phyloP scores from a whole-genome alignment of 805 yeast genomes.

The Saturnispora bothae region DNA sequence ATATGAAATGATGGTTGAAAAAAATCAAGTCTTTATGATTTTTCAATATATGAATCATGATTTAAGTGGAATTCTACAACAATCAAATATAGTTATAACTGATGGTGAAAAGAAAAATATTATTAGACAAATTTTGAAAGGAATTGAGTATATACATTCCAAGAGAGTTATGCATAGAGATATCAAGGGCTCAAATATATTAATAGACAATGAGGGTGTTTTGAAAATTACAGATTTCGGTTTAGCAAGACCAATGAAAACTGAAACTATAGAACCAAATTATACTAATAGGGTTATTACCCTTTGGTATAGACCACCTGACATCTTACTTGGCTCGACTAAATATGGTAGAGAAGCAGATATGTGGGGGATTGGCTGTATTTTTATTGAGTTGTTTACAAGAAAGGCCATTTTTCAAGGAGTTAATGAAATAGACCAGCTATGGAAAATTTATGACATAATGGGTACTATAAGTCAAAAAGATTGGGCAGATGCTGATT shows the following conservation, averaged over 20 bases:
- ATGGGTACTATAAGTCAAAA: constrained; percentile 78
- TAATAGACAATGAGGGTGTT: constrained; percentile 51
- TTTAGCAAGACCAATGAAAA: constrained; percentile 65
- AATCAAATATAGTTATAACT: constrained; percentile 52
- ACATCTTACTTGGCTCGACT: constrained; percentile 80
- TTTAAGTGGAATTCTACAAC: constrained; percentile 75
- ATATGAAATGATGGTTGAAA: constrained; percentile 82
- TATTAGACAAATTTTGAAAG: constrained; percentile 55
- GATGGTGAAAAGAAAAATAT: constrained; percentile 59
- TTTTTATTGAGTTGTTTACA: constrained; percentile 71
- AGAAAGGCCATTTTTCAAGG: constrained; percentile 78
- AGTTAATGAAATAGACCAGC: constrained; percentile 75
- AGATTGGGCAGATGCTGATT: constrained; percentile 69
- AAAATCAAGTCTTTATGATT: constrained; percentile 69
- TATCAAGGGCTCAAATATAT: constrained; percentile 70
- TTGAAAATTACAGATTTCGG: constrained; percentile 78
- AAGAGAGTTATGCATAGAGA: constrained; percentile 69
- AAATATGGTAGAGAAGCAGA: constrained; percentile 86
- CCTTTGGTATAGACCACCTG: constrained; percentile 97
- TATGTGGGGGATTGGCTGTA: constrained; percentile 95
- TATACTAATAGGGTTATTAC: constrained; percentile 95
- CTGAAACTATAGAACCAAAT: constrained; percentile 49
- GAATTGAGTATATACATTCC: constrained; percentile 58
- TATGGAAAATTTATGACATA: constrained; percentile 61
- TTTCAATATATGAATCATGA: constrained; percentile 93